phyloP scores from a whole-genome alignment of 1,139 yeast genomes.

The Blastobotrys petasosporus region DNA sequence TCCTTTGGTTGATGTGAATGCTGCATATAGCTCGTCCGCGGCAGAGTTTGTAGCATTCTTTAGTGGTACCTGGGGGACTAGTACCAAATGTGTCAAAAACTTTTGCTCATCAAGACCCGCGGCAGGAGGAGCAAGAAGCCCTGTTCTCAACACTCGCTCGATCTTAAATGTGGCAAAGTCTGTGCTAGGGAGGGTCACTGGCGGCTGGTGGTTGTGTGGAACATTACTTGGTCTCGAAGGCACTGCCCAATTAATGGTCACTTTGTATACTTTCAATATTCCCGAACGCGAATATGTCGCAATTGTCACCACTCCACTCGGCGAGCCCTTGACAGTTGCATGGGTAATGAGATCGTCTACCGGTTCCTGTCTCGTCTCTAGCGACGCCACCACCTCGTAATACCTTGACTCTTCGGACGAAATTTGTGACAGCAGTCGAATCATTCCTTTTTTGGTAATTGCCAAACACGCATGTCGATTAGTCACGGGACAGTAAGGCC shows the following conservation, averaged over 20 bases:
- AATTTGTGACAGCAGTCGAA: slow-evolving; percentile 36
- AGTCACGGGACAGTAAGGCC: slow-evolving; percentile 62
- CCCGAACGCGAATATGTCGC: slow-evolving; percentile 43
- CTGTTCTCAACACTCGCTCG: slow-evolving; percentile 16
- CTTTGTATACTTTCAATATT: slow-evolving; percentile 43
- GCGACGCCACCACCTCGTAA: slow-evolving; percentile 25
- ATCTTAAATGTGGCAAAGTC: slow-evolving; percentile 18
- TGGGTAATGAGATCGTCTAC: slow-evolving; percentile 30
- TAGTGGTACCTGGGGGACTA: slow-evolving; percentile 22
- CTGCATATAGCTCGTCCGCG: slow-evolving; percentile 37
- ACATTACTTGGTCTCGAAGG: slow-evolving; percentile 12
- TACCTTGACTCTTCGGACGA: slow-evolving; percentile 25
- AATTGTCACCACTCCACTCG: slow-evolving; percentile 46
- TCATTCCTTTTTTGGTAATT: slow-evolving; percentile 56
- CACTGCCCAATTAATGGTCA: slow-evolving; percentile 56
- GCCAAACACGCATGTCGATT: slow-evolving; percentile 70
- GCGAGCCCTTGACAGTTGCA: slow-evolving; percentile 57
- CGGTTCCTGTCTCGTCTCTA: slow-evolving; percentile 16
- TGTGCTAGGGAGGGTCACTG: slow-evolving; percentile 10
- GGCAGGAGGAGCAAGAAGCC: slow-evolving; percentile 12
- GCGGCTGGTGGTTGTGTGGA: slow-evolving; percentile 12
- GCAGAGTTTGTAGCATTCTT: slow-evolving; percentile 14
- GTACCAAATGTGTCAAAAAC: slow-evolving; percentile 27
- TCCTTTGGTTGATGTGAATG: slow-evolving; percentile 21
- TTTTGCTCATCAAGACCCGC: slow-evolving; percentile 7